Evolutionary conservation across 176 grass and related monocot genomes (phyloP).

Genomic region (Alopecurus myosuroides): DNA sequence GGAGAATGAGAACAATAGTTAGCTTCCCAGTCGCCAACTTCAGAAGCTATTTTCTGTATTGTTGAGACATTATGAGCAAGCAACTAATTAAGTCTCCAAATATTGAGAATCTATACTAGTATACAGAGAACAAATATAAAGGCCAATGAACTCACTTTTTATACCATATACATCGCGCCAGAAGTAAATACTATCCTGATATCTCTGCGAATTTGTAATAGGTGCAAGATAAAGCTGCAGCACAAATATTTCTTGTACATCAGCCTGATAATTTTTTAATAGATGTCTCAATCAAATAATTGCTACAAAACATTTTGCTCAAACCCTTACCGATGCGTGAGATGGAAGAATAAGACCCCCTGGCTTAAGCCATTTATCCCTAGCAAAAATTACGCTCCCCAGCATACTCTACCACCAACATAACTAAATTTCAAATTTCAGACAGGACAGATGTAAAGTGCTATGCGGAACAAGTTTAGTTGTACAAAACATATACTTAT

Average conservation of each 20-base stretch:
- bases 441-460: not conserved
- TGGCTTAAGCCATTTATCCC: conserved; percentile 98
- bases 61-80: not conserved
- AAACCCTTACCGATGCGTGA: conserved; percentile 72
- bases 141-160: conserved; percentile 70
- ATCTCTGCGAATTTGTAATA: conserved; percentile 75
- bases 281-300: conserved; percentile 7
- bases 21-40: not conserved
- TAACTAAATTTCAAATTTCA: conserved; percentile 21
- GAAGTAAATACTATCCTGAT: conserved; percentile 90
- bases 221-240: conserved; percentile 96
- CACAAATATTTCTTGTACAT: conserved; percentile 16
- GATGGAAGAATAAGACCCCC: conserved; percentile 98
- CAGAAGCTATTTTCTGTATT: not conserved
- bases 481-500: conserved; percentile 10
- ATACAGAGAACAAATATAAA: not conserved
- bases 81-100: not conserved
- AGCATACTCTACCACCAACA: conserved; percentile 80
- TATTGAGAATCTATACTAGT: not conserved
- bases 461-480: not conserved
- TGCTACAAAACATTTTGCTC: not conserved
- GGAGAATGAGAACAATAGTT: not conserved
- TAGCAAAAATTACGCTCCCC: conserved; percentile 91
- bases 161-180: conserved; percentile 97
- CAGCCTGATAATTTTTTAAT: conserved; percentile 12